Conservation (phyloP, 352 stramenopile species). For the Globisporangium paroecandrum region DNA sequence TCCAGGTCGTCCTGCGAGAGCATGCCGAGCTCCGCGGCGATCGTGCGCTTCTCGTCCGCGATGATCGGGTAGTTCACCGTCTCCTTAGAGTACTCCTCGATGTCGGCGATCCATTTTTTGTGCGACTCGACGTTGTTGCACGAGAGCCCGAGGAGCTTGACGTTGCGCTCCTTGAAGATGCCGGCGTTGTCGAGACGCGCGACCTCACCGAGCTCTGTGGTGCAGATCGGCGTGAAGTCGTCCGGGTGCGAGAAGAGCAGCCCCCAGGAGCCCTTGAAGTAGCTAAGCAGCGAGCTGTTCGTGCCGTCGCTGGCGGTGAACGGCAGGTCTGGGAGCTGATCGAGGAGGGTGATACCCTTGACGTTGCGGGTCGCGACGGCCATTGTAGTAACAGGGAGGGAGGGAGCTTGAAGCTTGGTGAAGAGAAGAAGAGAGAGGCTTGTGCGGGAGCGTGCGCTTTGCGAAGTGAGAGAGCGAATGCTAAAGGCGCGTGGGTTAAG, state of each 20-base stretch:
- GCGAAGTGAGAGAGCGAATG: not conserved
- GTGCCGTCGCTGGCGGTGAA: slow-evolving; percentile 41
- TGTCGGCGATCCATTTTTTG: slow-evolving; percentile 85
- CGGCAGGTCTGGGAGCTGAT: slow-evolving; percentile 15
- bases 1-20: slow-evolving; percentile 81
- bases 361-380: slow-evolving; percentile 6
- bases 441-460: slow-evolving; percentile 5
- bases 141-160: slow-evolving; percentile 82
- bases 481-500: not conserved
- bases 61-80: slow-evolving; percentile 86
- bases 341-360: slow-evolving; percentile 10
- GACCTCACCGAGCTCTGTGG: slow-evolving; percentile 88
- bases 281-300: slow-evolving; percentile 48
- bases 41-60: slow-evolving; percentile 27
- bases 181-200: slow-evolving; percentile 72
- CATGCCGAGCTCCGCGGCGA: slow-evolving; percentile 86
- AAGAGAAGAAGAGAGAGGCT: not conserved
- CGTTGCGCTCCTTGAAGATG: slow-evolving; percentile 72
- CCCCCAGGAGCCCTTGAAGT: slow-evolving; percentile 58
- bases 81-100: slow-evolving; percentile 36
- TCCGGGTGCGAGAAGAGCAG: slow-evolving; percentile 83
- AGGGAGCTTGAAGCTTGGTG: not conserved
- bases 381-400: not conserved
- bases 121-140: slow-evolving; percentile 78
- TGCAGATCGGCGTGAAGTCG: slow-evolving; percentile 92